Conservation (phyloP, 192 early-diverging fungal species). For the Rhizoclosmatium globosum region DNA sequence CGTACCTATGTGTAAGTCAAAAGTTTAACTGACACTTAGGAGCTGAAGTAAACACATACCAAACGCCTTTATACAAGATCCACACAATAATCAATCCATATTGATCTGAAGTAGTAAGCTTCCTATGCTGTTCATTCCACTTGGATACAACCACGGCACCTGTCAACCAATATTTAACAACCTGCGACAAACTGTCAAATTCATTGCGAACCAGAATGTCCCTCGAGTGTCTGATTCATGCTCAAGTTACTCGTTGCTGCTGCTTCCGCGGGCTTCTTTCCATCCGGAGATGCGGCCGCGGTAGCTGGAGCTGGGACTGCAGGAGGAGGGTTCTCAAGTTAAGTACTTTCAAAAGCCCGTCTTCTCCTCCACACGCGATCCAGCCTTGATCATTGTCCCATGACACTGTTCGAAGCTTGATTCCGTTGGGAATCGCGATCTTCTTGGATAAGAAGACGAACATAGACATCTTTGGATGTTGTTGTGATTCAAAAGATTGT, state of each 20-base stretch:
- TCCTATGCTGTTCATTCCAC: constrained; percentile 65
- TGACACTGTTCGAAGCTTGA: constrained; percentile 59
- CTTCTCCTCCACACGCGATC: constrained; percentile 70
- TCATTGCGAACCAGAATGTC: constrained; percentile 65
- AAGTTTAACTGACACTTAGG: too few species aligned
- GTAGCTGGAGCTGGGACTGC: not conserved
- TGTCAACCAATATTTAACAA: constrained; percentile 9
- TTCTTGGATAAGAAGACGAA: constrained; percentile 46
- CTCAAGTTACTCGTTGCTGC: constrained; percentile 56
- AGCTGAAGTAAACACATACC: too few species aligned
- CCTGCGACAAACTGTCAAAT: too few species aligned
- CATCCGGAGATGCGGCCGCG: constrained; percentile 16
- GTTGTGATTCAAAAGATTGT: too few species aligned
- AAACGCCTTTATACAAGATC: constrained; percentile 71
- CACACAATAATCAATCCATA: constrained; percentile 72
- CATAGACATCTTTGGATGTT: too few species aligned
- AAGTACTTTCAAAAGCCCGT: constrained; percentile 68
- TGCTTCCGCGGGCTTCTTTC: constrained; percentile 32
- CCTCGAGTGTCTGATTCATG: constrained; percentile 71
- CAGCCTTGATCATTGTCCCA: constrained; percentile 73
- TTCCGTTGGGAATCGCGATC: constrained; percentile 69
- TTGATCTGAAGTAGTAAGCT: constrained; percentile 67
- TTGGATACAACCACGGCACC: constrained; percentile 60
- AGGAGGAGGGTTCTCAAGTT: constrained; percentile 56
- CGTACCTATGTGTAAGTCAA: constrained; percentile 49